Conservation (phyloP, 208 protist species). For the Crithidia sp. region DNA sequence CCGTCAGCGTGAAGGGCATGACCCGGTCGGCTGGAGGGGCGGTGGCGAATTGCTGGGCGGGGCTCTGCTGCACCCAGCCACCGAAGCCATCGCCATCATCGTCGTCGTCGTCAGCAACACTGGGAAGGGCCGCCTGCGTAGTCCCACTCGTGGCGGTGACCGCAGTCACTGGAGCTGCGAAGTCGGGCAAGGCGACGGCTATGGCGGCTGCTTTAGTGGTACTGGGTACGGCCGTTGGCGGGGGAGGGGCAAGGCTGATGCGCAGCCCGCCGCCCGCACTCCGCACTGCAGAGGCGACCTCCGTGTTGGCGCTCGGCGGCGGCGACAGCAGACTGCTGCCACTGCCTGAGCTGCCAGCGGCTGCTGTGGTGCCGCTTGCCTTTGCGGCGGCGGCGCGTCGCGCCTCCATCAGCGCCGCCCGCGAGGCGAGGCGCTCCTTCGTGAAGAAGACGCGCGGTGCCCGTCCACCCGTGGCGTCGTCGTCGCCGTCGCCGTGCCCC, state of each 20-base stretch:
- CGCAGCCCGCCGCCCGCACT: neutral
- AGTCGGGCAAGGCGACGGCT: slow-evolving; percentile 14
- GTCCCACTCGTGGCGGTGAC: neutral
- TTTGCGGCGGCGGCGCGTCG: slow-evolving; percentile 17
- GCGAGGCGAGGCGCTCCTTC: slow-evolving; percentile 30
- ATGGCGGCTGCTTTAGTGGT: neutral
- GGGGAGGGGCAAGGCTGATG: slow-evolving; percentile 3
- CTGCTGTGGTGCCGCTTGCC: neutral
- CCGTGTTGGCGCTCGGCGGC: neutral
- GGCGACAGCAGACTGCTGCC: too few relatives aligned
- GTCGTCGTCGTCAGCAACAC: neutral
- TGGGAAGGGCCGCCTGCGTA: neutral
- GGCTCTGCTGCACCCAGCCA: slow-evolving; percentile 20
- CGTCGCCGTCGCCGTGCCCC: neutral
- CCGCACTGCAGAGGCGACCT: neutral
- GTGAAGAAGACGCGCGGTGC: slow-evolving; percentile 34
- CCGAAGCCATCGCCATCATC: slow-evolving; percentile 25
- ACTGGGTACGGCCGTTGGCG: neutral
- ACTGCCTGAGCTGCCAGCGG: too few relatives aligned
- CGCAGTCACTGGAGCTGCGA: slow-evolving; percentile 7
- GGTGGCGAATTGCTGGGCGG: neutral
- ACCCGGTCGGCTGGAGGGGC: neutral
- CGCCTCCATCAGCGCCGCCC: slow-evolving; percentile 29
- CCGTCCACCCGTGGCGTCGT: neutral
- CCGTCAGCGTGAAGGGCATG: slow-evolving; percentile 6